A percentile compares a stretch with the other conserved stretches of the same genome.
phyloP scores from a whole-genome alignment of 805 yeast species.

The Ogataea ganodermae region DNA sequence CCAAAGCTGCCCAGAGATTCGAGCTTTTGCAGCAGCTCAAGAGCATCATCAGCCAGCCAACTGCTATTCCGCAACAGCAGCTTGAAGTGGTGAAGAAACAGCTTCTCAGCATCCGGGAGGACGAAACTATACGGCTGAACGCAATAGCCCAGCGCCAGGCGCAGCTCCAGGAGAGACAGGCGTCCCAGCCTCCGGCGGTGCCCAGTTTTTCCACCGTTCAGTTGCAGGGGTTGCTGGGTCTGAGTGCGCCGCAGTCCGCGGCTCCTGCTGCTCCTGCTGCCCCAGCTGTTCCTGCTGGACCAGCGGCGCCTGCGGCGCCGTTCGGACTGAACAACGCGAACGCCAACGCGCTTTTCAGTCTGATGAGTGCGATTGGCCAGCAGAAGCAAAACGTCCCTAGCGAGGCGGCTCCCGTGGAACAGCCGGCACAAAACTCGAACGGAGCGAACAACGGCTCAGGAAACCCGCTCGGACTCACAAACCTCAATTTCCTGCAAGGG shows the following conservation, averaged over 20 bases:
- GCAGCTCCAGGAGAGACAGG: slow-evolving; percentile 5
- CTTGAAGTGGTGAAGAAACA: slow-evolving; percentile 36
- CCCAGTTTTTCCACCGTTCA: slow-evolving; percentile 41
- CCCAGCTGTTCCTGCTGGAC: slow-evolving; percentile 1
- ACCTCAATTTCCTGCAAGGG: slow-evolving; percentile 20
- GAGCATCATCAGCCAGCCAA: slow-evolving; percentile 37
- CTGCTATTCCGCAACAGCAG: slow-evolving; percentile 32
- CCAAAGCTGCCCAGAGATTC: slow-evolving; percentile 45
- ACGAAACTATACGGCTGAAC: slow-evolving; percentile 34
- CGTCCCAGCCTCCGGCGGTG: slow-evolving; percentile 8
- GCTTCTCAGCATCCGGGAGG: slow-evolving; percentile 35
- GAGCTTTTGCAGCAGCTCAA: slow-evolving; percentile 48
- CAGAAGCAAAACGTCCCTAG: slow-evolving; percentile 12
- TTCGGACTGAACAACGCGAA: slow-evolving; percentile 19
- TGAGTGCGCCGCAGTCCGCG: slow-evolving; percentile 4
- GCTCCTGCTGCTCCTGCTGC: slow-evolving; percentile 2
- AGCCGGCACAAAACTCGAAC: slow-evolving; percentile 10
- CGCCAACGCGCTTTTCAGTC: slow-evolving; percentile 26
- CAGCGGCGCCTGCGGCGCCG: slow-evolving; percentile 6
- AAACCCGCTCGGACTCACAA: slow-evolving; percentile 14
- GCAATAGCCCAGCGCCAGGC: slow-evolving; percentile 23
- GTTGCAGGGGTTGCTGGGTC: slow-evolving; percentile 25
- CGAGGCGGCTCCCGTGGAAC: slow-evolving; percentile 9
- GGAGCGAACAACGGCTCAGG: neutral
- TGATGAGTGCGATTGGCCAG: slow-evolving; percentile 26